Base-by-base conservation (phyloP, 768 basidiomycete genomes). In the Coprinopsis marcescibilis region DNA sequence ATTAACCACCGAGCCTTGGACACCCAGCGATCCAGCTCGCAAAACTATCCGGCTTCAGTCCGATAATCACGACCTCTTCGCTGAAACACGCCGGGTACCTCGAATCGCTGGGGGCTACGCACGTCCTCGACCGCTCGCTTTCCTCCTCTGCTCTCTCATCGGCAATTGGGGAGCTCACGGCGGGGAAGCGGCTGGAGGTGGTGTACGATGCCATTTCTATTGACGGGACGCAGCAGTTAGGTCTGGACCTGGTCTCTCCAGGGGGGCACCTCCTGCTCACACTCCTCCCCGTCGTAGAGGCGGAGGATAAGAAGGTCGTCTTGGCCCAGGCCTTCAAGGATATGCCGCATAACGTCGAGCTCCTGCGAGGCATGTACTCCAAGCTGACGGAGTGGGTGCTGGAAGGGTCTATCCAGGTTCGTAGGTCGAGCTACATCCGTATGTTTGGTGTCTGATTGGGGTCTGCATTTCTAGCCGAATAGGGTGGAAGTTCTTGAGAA, bases 41-140 rank as follows among this genome's bases (percentile, higher is more conserved):
- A 2, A 63, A 54, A 25, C 45, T 39, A 3, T 49, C 70, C 1
- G 72, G 71, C 1, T 72, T 72, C 54, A 58, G 59, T 21, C 69
- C 69, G 10, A 67, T 75, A 41, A 70, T 74, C 25, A 52, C 65
- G 43, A 71, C 63, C 1, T 59, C 70, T 3, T 69, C 65, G 4
- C 55, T 45, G 13, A 48, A 56, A 14, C 63, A 69, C 26, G 49
- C 58, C 24, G 46, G 55, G 0, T 51, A 49, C 15, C 60, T 73
- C 36, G 63, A 64, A 51, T 60, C 60, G 1, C 58, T 75, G 14
- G 72, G 73, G 4, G 72, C 69, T 5, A 71, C 73, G 1, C 49
- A 68, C 32, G 59, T 76, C 17, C 48, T 76, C 24, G 65, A 71
- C 46, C 51, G 65, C 1, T 56, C 56, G 21, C 50, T 61, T 1